These are phyloP conservation scores for Crithidia expoeki DNA, from an alignment of 208 protist genomes.

Conservation along the genomic window DNA sequence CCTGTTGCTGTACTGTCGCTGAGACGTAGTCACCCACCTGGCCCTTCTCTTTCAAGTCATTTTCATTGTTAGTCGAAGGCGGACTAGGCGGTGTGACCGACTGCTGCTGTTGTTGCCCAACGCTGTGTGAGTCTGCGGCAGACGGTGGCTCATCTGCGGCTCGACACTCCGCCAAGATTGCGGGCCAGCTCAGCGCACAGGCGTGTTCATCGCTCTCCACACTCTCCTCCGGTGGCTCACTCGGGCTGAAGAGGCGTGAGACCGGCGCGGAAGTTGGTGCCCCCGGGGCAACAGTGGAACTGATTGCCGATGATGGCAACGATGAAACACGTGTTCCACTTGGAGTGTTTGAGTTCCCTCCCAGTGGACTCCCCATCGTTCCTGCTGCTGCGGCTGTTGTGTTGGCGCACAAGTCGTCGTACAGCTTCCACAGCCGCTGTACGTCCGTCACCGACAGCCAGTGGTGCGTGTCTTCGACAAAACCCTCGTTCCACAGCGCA, in stretches of 20 bases:
- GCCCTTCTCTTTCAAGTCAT: not conserved
- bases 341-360: not conserved
- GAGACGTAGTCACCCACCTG: not conserved
- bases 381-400: not conserved
- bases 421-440: conserved; percentile 33
- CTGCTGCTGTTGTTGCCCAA: not conserved
- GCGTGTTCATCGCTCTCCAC: conserved; percentile 15
- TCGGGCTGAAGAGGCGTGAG: not conserved
- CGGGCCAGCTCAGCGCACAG: conserved; percentile 30
- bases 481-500: conserved; percentile 62
- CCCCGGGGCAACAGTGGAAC: too few relatives aligned
- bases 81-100: not conserved
- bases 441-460: conserved; percentile 60
- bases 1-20: not conserved
- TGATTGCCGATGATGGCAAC: too few relatives aligned
- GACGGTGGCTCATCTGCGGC: conserved; percentile 14
- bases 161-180: conserved; percentile 22
- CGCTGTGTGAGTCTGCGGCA: not conserved
- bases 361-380: not conserved
- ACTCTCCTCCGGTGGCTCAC: conserved; percentile 22
- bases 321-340: not conserved
- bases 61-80: not conserved
- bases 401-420: conserved; percentile 14
- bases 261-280: conserved; percentile 8
- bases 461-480: conserved; percentile 54